Conservation (phyloP, 331 rosid species). For the Saraca asoca region DNA sequence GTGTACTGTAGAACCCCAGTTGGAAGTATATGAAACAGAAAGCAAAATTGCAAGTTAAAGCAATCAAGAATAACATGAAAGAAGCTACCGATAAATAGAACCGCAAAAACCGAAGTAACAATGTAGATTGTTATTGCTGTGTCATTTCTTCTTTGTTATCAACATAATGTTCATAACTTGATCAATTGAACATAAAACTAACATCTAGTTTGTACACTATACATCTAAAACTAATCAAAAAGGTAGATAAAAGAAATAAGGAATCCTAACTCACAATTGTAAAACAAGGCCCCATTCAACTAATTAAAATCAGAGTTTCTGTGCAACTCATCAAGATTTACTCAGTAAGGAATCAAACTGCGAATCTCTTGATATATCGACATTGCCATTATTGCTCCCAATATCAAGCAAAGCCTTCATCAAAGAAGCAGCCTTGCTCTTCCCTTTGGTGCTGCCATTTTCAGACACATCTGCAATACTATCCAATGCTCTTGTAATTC, state of each 20-base stretch:
- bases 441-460: constrained; percentile 56
- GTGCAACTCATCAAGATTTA: constrained; percentile 38
- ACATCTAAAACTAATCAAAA: constrained; percentile 18
- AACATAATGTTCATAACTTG: not conserved
- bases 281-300: not conserved
- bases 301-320: not conserved
- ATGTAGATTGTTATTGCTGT: not conserved
- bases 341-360: constrained; percentile 47
- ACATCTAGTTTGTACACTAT: constrained; percentile 33
- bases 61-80: not conserved
- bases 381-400: constrained; percentile 23
- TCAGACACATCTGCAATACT: constrained; percentile 66
- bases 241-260: not conserved
- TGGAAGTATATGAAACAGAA: no score
- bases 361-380: constrained; percentile 36
- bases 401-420: constrained; percentile 50
- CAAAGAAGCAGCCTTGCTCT: constrained; percentile 60
- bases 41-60: not conserved
- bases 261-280: constrained; percentile 3
- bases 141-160: not conserved
- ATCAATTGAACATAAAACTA: not conserved
- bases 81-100: no score
- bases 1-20: no score
- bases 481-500: constrained; percentile 49
- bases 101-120: not conserved